Base-by-base conservation (phyloP, 345 rosid genomes). In the Syzygium jambos region DNA sequence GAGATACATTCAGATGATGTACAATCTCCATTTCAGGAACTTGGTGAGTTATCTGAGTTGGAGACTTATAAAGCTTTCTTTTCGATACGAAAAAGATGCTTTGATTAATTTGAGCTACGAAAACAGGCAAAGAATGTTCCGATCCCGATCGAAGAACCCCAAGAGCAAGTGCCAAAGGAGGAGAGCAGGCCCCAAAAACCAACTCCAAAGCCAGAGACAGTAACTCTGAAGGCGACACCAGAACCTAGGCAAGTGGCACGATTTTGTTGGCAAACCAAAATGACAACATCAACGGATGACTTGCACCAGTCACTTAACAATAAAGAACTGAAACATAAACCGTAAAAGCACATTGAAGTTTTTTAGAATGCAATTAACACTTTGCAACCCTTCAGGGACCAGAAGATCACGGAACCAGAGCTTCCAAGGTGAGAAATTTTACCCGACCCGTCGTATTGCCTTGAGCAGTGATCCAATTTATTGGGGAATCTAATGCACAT, bases 1-100 rank as follows among this genome's bases (percentile, higher is more conserved):
- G 63, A 91, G 98, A 93, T 98, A 98, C 90, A 91, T 92, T 83
- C 92, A 96, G 30, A 52, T 95, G 91, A 86, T 96, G 86, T 94
- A 95, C 90, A 93, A 88, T 88, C 96, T 95, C 61, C 99, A 92
- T 68, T 94, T 95, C 92, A 94, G 92, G 91, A 93, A 88, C 59
- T 85, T 94, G 95, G 99, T 96, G 85, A 92, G 95, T 88, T n/a
- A 51, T 21, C 80, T 73, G 49, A 73, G 80, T 34, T 73, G 49
- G 25, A 73, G 46, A 73, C 49, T 68, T 73, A 34, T 41, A 17
- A 73, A 65, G 13, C 49, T 29, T 41, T 85, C 63, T 7, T 61
- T 86, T 68, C 38, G 41, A 86, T 41, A 49, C 16, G 38, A 63
- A 27, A 65, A 49, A 25, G 55, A 51, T 9, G 25, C 30, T 46